Base-by-base conservation (phyloP, 2,329 filamentous ascomycete genomes). In the Colletotrichum shisoi region DNA sequence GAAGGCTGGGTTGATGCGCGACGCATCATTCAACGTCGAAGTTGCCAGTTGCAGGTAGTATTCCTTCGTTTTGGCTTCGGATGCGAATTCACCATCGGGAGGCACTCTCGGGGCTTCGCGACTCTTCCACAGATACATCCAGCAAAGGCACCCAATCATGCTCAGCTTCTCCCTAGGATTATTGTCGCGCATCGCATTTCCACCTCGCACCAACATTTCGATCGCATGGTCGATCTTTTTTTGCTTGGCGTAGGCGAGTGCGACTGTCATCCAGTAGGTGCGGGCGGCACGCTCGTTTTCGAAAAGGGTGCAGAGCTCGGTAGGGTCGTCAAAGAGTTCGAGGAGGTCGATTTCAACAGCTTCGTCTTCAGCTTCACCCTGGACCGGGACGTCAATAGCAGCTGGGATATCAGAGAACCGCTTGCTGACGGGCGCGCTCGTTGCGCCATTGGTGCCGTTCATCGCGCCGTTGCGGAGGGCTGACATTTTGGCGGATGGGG, bases 231-330 rank as follows among this genome's bases (percentile, higher is more conserved):
- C 94, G 69, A 95, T 87, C 80, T 96, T 96, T 75, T 90, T 89
- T 80, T 97, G 93, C 81, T 98, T 99, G 46, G 95, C 94, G 76
- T 99, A 99, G 54, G 94, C 94, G 67, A 98, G 85, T 48, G 96
- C 92, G 71, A 98, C 95, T n/a, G 93, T 94, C 84, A 99, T 94
- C 96, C 96, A 99, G 72, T 96, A 96, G 59, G 90, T 92, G 74
- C 94, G 93, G 44, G 92, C 91, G 17, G 93, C 94, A 74, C 90
- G 89, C 78, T 99, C 96, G 75, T 95, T 96, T 80, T 99, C 94
- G 70, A 99, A 88, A 57, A 99, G 85, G 37, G 92, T 95, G 78
- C 95, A 99, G 5, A 99, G 86, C 81, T 99, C 95, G 53, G 92
- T 97, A 21, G 93, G 92, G 76, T 98, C 95, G 77, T 98, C 95